Evolutionary conservation across 805 yeast genomes (phyloP), one percentile per base, ranked within the genome.

Genomic region (Maudiozyma saulgeensis): DNA sequence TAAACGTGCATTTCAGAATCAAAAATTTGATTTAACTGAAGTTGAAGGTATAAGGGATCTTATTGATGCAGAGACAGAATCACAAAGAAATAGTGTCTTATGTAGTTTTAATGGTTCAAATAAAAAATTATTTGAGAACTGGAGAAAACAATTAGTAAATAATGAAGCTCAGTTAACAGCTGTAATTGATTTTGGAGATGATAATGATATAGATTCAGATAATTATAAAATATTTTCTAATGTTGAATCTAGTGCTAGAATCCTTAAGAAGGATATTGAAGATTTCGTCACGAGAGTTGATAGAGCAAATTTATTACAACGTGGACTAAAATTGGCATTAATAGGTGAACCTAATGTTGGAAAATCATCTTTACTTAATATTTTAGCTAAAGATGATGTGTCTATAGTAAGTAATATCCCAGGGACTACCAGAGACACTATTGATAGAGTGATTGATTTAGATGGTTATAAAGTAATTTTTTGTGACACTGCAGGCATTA

Each of bases 341-440:
- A 55, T 90, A 13, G 99, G 99, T 0, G 93, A 95, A 6, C 96
- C 99, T 1, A 93, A 93, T 65, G 96, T 96, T 1, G 99, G 99
- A 0, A 93, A 93, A 62, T 89, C 96, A 3, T 87, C 96, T 1
- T 67, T 93, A 11, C 66, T 93, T 46, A 93, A 93, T 59, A 60
- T 68, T n/a, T 64, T 93, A 7, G 87, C 90, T 0, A 75, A 81
- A 51, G 78, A 84, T 21, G 95, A 89, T 21, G 84, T 88, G 16
- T 95, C 96, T 0, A 88, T 93, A 38, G 98, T 93, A 0, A 87
- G 96, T 61, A 81, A 81, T 38, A 78, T 86, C 5, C 95, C 96
- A 1, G 99, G 99, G 0, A 93, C 99, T 0, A 93, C 99, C 0
- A 74, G 99, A 58, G 99, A 93, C 60, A 70, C 87, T 0, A 77